These are phyloP conservation scores for Flueggea neowawraea DNA, from an alignment of 441 rosid genomes.

Conservation along the genomic window DNA sequence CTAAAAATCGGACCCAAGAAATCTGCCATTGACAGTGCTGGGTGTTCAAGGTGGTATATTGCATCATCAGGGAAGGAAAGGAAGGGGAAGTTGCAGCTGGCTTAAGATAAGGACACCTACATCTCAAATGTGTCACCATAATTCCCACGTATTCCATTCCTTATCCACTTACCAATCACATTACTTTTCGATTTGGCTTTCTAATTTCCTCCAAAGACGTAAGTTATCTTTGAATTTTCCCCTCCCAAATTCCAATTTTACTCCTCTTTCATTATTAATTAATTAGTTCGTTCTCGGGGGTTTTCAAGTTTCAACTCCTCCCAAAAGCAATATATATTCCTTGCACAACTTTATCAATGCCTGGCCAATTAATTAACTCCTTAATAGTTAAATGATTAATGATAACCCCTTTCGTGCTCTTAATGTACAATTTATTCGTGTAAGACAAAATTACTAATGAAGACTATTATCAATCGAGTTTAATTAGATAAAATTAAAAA, in stretches of 20 bases:
- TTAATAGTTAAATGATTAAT: too few relatives aligned
- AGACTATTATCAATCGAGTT: too few relatives aligned
- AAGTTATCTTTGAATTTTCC: constrained; percentile 11
- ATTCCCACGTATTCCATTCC: constrained; percentile 23
- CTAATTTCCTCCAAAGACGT: neutral
- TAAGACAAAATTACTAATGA: too few relatives aligned
- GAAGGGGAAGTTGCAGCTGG: neutral
- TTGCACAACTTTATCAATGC: too few relatives aligned
- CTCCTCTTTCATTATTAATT: neutral
- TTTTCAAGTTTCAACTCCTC: neutral
- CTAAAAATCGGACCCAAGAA: constrained; percentile 9
- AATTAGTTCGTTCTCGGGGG: neutral
- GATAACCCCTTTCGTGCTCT: too few relatives aligned
- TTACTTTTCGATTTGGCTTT: constrained; percentile 7
- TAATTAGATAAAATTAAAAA: too few relatives aligned
- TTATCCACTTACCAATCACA: constrained; percentile 28
- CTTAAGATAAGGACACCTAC: constrained; percentile 31
- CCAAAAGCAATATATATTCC: too few relatives aligned
- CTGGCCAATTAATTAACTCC: too few relatives aligned
- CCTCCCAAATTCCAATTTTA: constrained; percentile 8
- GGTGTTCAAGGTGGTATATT: constrained; percentile 13
- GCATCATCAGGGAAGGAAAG: constrained; percentile 14
- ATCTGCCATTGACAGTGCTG: neutral
- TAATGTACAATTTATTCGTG: too few relatives aligned
- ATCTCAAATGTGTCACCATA: constrained; percentile 18